These are phyloP conservation scores for Trichophyton mentagrophytes DNA, from an alignment of 2,329 filamentous ascomycete species.

Conservation along the genomic window DNA sequence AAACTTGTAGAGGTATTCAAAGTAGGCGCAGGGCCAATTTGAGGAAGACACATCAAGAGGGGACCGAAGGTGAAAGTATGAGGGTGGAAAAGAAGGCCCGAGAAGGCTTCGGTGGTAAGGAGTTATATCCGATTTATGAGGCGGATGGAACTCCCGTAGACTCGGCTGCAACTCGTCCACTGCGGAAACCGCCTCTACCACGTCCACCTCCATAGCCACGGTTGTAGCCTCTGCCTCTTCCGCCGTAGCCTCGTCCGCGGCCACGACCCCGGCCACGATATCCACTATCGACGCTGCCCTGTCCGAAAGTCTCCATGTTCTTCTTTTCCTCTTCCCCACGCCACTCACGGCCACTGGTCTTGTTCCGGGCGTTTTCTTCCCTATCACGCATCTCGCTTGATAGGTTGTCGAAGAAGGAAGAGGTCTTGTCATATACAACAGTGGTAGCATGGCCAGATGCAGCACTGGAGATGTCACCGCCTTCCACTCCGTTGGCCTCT, in stretches of 20 bases:
- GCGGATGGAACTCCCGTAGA: conserved; percentile 27
- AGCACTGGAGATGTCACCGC: conserved; percentile 23
- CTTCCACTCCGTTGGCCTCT: conserved; percentile 26
- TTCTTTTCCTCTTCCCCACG: conserved; percentile 84
- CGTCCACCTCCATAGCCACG: conserved; percentile 35
- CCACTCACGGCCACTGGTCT: conserved; percentile 73
- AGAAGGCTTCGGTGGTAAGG: neutral
- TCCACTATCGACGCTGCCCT: conserved; percentile 81
- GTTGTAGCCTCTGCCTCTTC: conserved; percentile 36
- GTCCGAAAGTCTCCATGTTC: conserved; percentile 96
- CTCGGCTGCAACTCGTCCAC: conserved; percentile 25
- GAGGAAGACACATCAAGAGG: neutral
- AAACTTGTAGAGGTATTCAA: neutral
- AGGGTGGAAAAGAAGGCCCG: neutral
- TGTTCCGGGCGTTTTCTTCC: conserved; percentile 53
- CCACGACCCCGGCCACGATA: conserved; percentile 71
- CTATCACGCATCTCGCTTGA: conserved; percentile 87
- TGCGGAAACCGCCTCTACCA: conserved; percentile 35
- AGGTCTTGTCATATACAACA: conserved; percentile 69
- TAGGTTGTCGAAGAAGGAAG: conserved; percentile 96
- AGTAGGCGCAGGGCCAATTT: neutral
- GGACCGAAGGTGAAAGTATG: neutral
- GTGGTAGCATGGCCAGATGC: conserved; percentile 23
- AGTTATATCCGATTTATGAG: neutral
- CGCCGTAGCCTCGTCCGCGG: conserved; percentile 46